Base-by-base conservation (phyloP, 1,139 yeast species). In the Arxiozyma heterogenica region DNA sequence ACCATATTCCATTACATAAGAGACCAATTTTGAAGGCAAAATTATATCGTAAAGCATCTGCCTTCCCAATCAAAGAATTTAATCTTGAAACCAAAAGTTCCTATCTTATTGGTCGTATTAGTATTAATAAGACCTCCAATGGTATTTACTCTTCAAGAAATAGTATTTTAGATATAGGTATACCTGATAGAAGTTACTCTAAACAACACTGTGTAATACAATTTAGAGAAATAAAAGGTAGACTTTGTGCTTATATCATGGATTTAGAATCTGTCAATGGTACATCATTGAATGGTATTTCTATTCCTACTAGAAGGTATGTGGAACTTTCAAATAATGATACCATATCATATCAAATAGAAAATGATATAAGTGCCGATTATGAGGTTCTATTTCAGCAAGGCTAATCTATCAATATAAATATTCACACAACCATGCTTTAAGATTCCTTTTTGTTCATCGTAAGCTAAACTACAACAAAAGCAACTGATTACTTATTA, bases 151-250 rank as follows among this genome's bases (percentile, higher is more conserved):
- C 27, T 38, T 3, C 3, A 12, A 21, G 21, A 23, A 21, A 46
- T n/a, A 30, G n/a, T 5, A 20, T 45, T 9, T 25, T 73, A 23
- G 81, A 81, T 60, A 71, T 81, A 2, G 65, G 69, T 15, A 64
- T 79, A 1, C 71, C 72, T 20, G 75, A 76, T 50, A 71, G 71
- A 22, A 67, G 76, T 1, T 75, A 79, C 46, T 78, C 83, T 1
- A 74, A 75, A 53, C 79, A 78, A 59, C 86, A 81, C 59, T 82
- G 84, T 11, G 85, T 74, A 0, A 68, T 82, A 12, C 86, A 81
- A 58, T 80, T 77, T 57, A 64, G 79, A 27, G 56, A 57, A 43
- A 58, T 59, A 22, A 54, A 61, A 20, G 54, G 49, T 5, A 48
- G 55, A 22, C 51, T 71, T 15, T 64, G 64, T 41, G 75, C 80